Evolutionary conservation across 2,329 filamentous ascomycete genomes (phyloP), one percentile per base, ranked within the genome.

Genomic region (Aspergillus sp.): DNA sequence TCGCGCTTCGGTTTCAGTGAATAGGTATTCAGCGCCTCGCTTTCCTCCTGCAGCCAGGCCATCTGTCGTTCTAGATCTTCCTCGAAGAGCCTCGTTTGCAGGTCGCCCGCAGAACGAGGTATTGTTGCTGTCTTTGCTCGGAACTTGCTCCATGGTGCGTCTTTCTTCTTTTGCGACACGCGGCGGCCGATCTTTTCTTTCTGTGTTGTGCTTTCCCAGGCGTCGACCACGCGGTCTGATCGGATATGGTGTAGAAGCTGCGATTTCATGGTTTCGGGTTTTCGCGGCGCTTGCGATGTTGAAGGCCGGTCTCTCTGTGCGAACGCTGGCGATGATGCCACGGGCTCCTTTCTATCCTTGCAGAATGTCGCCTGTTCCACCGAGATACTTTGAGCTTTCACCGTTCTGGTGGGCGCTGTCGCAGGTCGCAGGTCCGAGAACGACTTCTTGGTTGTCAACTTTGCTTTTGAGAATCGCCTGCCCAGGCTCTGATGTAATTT

Each of bases 201-300:
- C 17, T 59, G 58, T 19, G 58, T 53, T 10, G 63, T 56, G 31
- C 32, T 61, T 21, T 70, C 67, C 66, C 66, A 69, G 9, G 63
- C 58, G 9, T 71, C 68, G 13, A 64, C 49, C 14, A 69, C 68
- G n/a, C 61, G 63, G 47, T 70, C 68, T 2, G 66, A 67, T 38
- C 65, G 69, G n/a, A 71, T 58, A 50, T 65, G 68, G 13, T 69
- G 65, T 31, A 62, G 58, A 14, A 71, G 58, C 53, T 71, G 68
- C 10, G 63, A 57, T 50, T 65, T 68, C 62, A 70, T 64, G 4
- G 57, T 64, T 7, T 71, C 65, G 2, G 47, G 54, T 42, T 51
- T 58, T 9, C 41, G 20, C n/a, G 53, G 53, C 31, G 46, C 25
- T 53, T 55, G 21, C 16, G 53, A 19, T 23, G 54, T 38, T 36